Evolutionary conservation across 164 flowering plant genomes (phyloP), one percentile per base, ranked within the genome.

Genomic region (Stephania cephalantha): DNA sequence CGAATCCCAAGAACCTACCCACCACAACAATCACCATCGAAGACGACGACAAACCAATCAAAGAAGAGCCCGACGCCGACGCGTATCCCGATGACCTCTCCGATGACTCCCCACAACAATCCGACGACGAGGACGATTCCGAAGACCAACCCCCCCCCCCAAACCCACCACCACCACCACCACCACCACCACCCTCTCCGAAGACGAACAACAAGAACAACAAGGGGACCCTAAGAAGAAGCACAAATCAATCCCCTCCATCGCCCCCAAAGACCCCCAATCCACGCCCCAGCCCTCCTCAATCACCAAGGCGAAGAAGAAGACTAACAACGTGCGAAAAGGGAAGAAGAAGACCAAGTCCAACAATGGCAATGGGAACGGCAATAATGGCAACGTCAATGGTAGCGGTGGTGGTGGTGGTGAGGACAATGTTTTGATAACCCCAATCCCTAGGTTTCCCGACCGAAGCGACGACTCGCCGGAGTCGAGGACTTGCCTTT

Each of bases 381-480:
- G 42, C 42, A 35, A 35, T 35, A 35, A 35, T 4, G 42, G 42
- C 25, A 25, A 25, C 0, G 25, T 25, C 25, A 25, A 25, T 25
- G 25, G 25, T 25, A 25, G 25, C 25, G 25, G 42, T 35, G 42
- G 42, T 31, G 35, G 35, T 31, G 35, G 72, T 0, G 55, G 74
- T 1, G 90, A 89, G 58, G 92, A 94, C 44, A 79, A 79, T 0
- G 94, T 88, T 2, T 44, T 88, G 46, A 87, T 94, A 13, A 85
- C 97, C 1, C 98, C 98, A 1, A 78, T 88, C 10, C 86, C 89
- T 7, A 81, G 87, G 70, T 89, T 91, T 70, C 91, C 95, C 0
- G 98, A 95, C 68, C 88, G 86, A 72, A 85, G 72, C 5, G 99
- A 96, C 64, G 99, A 96, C 74, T 70, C 83, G 5, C 82, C 87